These are phyloP conservation scores for Scutellaria galericulata DNA, from an alignment of 257 asterid genomes.

Conservation along the genomic window DNA sequence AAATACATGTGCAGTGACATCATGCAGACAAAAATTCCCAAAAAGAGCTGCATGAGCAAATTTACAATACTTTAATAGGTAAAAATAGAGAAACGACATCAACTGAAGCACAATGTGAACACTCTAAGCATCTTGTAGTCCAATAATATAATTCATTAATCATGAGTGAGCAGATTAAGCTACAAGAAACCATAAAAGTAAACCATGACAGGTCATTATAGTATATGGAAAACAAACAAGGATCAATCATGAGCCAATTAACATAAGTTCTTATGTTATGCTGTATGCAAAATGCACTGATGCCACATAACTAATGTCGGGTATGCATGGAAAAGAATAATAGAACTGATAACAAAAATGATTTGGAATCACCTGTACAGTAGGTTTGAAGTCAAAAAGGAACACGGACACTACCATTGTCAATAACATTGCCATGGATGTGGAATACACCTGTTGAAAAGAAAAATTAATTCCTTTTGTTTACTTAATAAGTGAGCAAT, in stretches of 20 bases:
- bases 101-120: neutral
- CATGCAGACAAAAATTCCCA: conserved; percentile 90
- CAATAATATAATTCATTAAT: conserved; percentile 5
- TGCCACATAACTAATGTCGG: neutral
- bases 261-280: neutral
- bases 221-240: neutral
- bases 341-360: conserved; percentile 15
- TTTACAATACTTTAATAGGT: neutral
- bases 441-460: conserved; percentile 77
- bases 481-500: conserved; percentile 6
- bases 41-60: conserved; percentile 69
- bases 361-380: conserved; percentile 66
- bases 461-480: conserved; percentile 7
- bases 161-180: conserved; percentile 9
- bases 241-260: neutral
- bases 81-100: conserved; percentile 11
- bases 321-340: conserved; percentile 21
- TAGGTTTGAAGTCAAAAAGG: conserved; percentile 91
- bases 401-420: conserved; percentile 81
- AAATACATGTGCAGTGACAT: conserved; percentile 98
- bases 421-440: conserved; percentile 97
- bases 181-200: conserved; percentile 1
- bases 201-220: neutral
- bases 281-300: conserved; percentile 22
- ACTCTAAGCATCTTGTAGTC: neutral